Evolutionary conservation across 306 rosid species (phyloP).

Genomic region (Carpinus fangiana): DNA sequence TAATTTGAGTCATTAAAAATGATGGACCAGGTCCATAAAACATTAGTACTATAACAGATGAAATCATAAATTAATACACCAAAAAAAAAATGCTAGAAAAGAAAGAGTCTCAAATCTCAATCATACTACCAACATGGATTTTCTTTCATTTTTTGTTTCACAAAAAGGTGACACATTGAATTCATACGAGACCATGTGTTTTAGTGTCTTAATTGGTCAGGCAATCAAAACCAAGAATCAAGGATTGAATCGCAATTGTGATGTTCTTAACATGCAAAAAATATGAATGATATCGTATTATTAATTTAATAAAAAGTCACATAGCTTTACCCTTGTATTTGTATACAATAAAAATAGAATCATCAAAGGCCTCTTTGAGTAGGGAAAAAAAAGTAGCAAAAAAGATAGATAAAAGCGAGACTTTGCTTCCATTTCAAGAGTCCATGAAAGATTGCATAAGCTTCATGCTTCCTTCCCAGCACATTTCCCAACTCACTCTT

Average conservation of each 20-base stretch:
- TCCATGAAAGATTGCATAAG: not conserved
- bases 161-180: not conserved
- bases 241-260: conserved; percentile 11
- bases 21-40: not conserved
- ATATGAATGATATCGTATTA: not conserved
- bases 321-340: conserved; percentile 13
- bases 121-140: not conserved
- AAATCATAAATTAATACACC: not conserved
- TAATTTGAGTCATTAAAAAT: not conserved
- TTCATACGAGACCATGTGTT: not conserved
- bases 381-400: not conserved
- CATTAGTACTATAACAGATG: not conserved
- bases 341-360: conserved; percentile 2
- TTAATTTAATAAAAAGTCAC: conserved; percentile 14
- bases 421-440: conserved; percentile 23
- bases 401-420: conserved; percentile 3
- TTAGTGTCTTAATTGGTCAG: not conserved
- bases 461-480: conserved; percentile 16
- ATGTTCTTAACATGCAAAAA: conserved; percentile 4
- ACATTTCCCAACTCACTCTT: conserved; percentile 24
- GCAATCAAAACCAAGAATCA: not conserved
- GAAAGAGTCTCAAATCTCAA: conserved; percentile 1
- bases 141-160: not conserved
- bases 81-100: not conserved
- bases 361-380: not conserved